Evolutionary conservation across 2,329 filamentous ascomycete species (phyloP).

Genomic region (Xylariaceae sp.): DNA sequence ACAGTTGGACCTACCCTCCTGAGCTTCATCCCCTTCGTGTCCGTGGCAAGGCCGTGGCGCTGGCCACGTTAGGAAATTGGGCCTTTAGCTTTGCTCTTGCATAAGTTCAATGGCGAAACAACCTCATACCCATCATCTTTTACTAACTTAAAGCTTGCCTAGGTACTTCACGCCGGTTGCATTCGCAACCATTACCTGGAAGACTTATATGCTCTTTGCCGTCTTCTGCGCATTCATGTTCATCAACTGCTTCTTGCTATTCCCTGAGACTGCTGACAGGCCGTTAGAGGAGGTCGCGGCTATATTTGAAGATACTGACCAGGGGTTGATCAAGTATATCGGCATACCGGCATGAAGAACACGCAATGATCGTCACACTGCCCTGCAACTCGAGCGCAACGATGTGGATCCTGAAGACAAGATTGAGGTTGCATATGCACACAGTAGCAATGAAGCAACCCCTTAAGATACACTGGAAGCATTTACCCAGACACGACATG

Average conservation of each 20-base stretch:
- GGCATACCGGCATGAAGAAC: slow-evolving; percentile 54
- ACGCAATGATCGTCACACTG: slow-evolving; percentile 45
- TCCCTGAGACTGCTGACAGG: slow-evolving; percentile 64
- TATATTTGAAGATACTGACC: slow-evolving; percentile 52
- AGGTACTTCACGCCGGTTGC: slow-evolving; percentile 54
- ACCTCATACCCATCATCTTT: neutral
- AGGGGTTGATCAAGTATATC: slow-evolving; percentile 47
- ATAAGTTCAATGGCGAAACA: slow-evolving; percentile 6
- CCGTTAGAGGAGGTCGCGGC: slow-evolving; percentile 60
- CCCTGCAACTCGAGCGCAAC: slow-evolving; percentile 44
- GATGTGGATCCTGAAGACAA: slow-evolving; percentile 46
- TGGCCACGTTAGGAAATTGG: slow-evolving; percentile 60
- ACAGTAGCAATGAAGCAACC: neutral
- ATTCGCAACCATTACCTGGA: slow-evolving; percentile 56
- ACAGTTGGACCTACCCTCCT: slow-evolving; percentile 54
- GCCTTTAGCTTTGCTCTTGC: slow-evolving; percentile 58
- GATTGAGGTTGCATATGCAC: slow-evolving; percentile 17
- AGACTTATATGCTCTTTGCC: slow-evolving; percentile 59
- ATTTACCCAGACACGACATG: slow-evolving; percentile 3
- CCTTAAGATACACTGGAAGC: neutral
- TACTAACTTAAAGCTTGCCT: slow-evolving; percentile 6
- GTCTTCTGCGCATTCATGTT: slow-evolving; percentile 60
- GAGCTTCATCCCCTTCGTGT: slow-evolving; percentile 55
- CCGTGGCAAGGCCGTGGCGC: slow-evolving; percentile 60
- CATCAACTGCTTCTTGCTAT: slow-evolving; percentile 59